Base-by-base conservation (phyloP, 2,329 filamentous ascomycete genomes). In the Claviceps paspali region DNA sequence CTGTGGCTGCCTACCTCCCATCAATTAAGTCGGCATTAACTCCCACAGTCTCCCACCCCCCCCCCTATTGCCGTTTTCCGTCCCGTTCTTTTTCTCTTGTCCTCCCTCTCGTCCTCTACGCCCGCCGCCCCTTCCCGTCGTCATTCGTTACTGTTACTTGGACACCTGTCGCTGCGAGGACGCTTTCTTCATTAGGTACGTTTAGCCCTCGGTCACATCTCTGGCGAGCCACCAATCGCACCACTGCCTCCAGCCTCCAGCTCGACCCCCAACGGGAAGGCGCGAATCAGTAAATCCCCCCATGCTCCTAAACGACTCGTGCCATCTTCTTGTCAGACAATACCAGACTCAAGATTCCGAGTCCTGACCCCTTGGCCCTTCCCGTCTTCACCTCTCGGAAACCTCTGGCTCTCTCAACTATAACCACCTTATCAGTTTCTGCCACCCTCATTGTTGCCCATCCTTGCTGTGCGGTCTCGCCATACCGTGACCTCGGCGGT, bases 291-390 rank as follows among this genome's bases (percentile, higher is more conserved):
- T 23, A 12, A 26, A 6, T 35, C 18, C 29, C 31, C 22, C 29
- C 32, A 33, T 36, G 39, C 26, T 33, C 39, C 29, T 36, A 36
- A 36, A 41, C 29, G 36, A 41, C 14, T 41, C 40, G 40, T 41
- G 36, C 36, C 36, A n/a, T n/a, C 9, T 30, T 21, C 19, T 15
- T 17, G 15, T 19, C 21, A 41, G 35, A 38, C 30, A 26, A 41
- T 36, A 19, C 33, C 33, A 34, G 12, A 19, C 28, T 27, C 28
- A 17, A 19, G 29, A 19, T 17, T 19, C 29, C 19, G 29, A n/a
- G 15, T 10, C 29, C 21, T 27, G 35, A 31, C 27, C 39, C 31
- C 15, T 34, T 34, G 11, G 17, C 17, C 31, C 36, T 18, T 21
- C 18, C 27, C 33, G 14, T n/a, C 18, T n/a, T 15, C 17, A 27